Evolutionary conservation across 1,139 yeast genomes (phyloP).

Genomic region (Pichia sp.): DNA sequence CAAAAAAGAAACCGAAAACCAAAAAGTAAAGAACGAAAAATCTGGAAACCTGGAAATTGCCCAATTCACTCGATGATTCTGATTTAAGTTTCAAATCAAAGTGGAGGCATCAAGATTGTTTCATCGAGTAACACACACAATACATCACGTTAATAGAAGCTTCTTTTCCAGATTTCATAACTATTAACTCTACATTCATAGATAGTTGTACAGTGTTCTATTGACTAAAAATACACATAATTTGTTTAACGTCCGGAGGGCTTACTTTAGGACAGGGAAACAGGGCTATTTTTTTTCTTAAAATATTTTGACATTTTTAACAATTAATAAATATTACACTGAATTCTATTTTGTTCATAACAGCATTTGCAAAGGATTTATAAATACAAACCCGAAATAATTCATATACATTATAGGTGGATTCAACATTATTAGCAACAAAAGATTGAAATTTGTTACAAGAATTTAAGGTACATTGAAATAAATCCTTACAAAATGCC

Average conservation of each 20-base stretch:
- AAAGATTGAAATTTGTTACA: not conserved
- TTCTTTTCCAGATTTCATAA: not conserved
- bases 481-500: conserved; percentile 1
- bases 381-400: no score
- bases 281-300: not conserved
- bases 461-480: not conserved
- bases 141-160: not conserved
- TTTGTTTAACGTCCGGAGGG: not conserved
- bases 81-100: not conserved
- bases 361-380: no score
- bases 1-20: not conserved
- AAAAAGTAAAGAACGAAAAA: not conserved
- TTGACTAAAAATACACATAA: not conserved
- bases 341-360: not conserved
- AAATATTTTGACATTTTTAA: not conserved
- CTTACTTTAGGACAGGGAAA: not conserved
- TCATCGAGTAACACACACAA: not conserved
- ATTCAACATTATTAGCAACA: not conserved
- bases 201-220: not conserved
- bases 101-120: not conserved
- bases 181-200: not conserved
- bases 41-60: not conserved
- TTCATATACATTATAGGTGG: no score
- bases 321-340: not conserved
- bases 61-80: not conserved